Percentiles rank a stretch among this genome's conserved stretches.
Conservation (phyloP, 2,329 filamentous ascomycete species). For the Aspergillus nomiae region DNA sequence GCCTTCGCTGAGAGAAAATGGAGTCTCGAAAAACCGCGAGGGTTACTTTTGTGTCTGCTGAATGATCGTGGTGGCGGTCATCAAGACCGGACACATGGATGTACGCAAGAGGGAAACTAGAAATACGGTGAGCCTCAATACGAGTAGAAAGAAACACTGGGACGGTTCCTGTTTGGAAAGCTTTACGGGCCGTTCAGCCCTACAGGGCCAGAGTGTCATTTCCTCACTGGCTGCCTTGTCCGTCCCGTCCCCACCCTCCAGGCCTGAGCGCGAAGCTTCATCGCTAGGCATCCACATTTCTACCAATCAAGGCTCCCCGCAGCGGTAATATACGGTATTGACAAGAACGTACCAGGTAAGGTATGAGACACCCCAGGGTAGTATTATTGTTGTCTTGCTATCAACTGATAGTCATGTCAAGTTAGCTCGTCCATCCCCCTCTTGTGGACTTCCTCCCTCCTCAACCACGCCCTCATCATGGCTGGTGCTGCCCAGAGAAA, state of each 20-base stretch:
- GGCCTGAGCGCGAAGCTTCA: neutral
- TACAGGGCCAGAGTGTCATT: slow-evolving; percentile 11
- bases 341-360: neutral
- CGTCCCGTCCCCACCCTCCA: neutral
- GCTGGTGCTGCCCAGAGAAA: neutral
- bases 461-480: neutral
- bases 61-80: neutral
- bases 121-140: neutral
- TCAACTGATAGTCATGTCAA: neutral
- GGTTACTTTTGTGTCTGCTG: neutral
- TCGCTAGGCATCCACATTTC: slow-evolving; percentile 9
- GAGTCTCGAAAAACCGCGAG: neutral
- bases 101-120: neutral
- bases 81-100: neutral
- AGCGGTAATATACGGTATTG: neutral
- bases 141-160: neutral
- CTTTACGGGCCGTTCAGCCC: slow-evolving; percentile 9
- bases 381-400: neutral
- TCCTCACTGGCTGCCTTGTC: slow-evolving; percentile 3
- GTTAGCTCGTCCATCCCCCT: neutral
- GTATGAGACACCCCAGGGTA: neutral
- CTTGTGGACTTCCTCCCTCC: neutral
- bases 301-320: neutral
- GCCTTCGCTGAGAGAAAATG: neutral
- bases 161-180: neutral